Evolutionary conservation across 73 alveolate genomes (phyloP).

Genomic region (Tetrahymena thermophila): DNA sequence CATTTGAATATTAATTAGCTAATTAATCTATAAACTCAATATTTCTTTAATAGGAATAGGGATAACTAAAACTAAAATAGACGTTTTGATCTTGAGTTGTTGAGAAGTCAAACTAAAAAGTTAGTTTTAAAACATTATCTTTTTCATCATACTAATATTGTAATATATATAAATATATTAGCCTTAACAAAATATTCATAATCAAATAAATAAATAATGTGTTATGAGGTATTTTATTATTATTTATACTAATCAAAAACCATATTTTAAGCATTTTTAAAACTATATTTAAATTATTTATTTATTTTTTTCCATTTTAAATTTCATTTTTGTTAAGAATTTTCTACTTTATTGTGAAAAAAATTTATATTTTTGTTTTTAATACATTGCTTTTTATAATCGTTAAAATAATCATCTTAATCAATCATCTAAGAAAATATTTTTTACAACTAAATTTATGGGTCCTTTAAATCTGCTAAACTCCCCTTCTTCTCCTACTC

Average conservation of each 20-base stretch:
- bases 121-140: constrained; percentile 27
- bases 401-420: background rate
- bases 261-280: no score
- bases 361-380: no score
- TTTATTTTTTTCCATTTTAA: no score
- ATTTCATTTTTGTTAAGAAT: no score
- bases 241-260: no score
- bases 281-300: no score
- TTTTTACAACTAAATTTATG: background rate
- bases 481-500: background rate
- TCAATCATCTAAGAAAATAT: background rate
- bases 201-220: no score
- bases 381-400: background rate
- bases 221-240: no score
- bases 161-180: constrained; percentile 4
- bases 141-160: constrained; percentile 2
- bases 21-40: constrained; percentile 16
- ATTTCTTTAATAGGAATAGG: constrained; percentile 49
- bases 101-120: constrained; percentile 38
- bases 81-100: background rate
- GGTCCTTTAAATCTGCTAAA: background rate
- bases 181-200: background rate
- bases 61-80: constrained; percentile 62
- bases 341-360: no score
- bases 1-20: background rate